A percentile compares a stretch with the other conserved stretches of the same genome.
phyloP scores from a whole-genome alignment of 2,329 filamentous ascomycete genomes.

The Drechslerella stenobrocha region DNA sequence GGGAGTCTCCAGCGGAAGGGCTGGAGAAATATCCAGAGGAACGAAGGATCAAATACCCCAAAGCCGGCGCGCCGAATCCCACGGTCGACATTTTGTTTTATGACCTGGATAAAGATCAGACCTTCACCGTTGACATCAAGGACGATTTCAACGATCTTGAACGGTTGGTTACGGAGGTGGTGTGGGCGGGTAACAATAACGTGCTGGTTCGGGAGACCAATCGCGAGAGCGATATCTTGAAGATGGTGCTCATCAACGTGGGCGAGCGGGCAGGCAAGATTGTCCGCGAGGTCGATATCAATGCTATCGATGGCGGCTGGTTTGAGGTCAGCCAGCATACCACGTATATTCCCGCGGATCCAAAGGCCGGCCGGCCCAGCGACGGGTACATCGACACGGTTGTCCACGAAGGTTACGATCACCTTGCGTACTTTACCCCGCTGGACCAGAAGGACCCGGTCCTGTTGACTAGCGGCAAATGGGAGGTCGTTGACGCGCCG shows the following conservation, averaged over 20 bases:
- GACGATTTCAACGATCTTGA: conserved; percentile 79
- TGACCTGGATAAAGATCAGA: conserved; percentile 73
- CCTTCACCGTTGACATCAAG: conserved; percentile 76
- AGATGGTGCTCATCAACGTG: conserved; percentile 83
- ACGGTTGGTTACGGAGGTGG: conserved; percentile 85
- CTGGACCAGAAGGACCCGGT: conserved; percentile 79
- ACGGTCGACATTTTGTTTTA: conserved; percentile 86
- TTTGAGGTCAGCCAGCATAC: conserved; percentile 90
- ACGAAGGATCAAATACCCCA: conserved; percentile 92
- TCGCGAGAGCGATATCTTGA: conserved; percentile 86
- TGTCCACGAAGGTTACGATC: conserved; percentile 82
- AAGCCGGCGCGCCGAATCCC: conserved; percentile 90
- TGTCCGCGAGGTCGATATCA: conserved; percentile 76
- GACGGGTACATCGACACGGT: conserved; percentile 94
- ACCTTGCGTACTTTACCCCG: conserved; percentile 89
- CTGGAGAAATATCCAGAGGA: conserved; percentile 90
- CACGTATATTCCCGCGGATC: conserved; percentile 81
- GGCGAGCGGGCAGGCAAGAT: conserved; percentile 71
- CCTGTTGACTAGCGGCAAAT: conserved; percentile 82
- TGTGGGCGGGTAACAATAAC: conserved; percentile 81
- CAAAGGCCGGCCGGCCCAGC: conserved; percentile 70
- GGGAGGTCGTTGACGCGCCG: conserved; percentile 87
- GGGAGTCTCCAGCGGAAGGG: conserved; percentile 67
- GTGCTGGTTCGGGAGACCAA: conserved; percentile 91
- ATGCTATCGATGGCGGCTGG: conserved; percentile 90